Percentiles rank a stretch among this genome's conserved stretches.
Conservation (phyloP, 2,329 filamentous ascomycete genomes). For the Cryphonectria radicalis region DNA sequence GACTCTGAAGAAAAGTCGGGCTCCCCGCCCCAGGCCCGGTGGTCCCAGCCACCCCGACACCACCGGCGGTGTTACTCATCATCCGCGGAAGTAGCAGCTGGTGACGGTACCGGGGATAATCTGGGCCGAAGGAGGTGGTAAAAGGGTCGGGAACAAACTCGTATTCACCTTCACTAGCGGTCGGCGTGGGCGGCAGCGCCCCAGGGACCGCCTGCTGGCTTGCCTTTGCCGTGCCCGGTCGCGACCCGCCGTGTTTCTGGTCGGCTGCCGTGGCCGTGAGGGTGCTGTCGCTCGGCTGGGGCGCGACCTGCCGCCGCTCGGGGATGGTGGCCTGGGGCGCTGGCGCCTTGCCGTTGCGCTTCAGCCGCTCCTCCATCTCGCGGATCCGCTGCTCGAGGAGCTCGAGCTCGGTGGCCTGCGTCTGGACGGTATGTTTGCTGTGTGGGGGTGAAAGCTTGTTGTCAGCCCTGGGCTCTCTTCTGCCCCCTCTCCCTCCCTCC, state of each 20-base stretch:
- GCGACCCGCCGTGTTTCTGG: slow-evolving; percentile 48
- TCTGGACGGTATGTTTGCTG: slow-evolving; percentile 80
- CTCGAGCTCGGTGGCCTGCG: slow-evolving; percentile 79
- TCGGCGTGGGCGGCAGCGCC: slow-evolving; percentile 64
- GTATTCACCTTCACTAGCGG: slow-evolving; percentile 67
- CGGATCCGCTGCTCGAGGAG: slow-evolving; percentile 81
- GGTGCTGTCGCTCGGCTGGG: slow-evolving; percentile 31
- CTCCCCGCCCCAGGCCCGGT: neutral
- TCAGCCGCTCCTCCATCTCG: slow-evolving; percentile 82
- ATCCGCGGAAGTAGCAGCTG: slow-evolving; percentile 29
- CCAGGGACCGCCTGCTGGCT: slow-evolving; percentile 57
- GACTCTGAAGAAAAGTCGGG: slow-evolving; percentile 11
- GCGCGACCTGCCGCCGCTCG: slow-evolving; percentile 37
- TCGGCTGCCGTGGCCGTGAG: slow-evolving; percentile 32
- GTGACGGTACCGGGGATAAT: slow-evolving; percentile 30
- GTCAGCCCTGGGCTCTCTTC: slow-evolving; percentile 19
- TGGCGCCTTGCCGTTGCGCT: slow-evolving; percentile 35
- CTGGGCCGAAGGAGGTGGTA: slow-evolving; percentile 30
- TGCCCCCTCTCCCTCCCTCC: neutral
- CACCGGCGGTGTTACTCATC: slow-evolving; percentile 17
- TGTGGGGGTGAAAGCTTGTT: slow-evolving; percentile 14
- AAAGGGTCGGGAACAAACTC: slow-evolving; percentile 39
- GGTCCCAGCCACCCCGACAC: neutral
- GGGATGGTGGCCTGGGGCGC: slow-evolving; percentile 37
- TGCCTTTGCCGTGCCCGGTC: slow-evolving; percentile 58